Base-by-base conservation (phyloP, 1,284 basidiomycete species). In the Ceratobasidium sp. region DNA sequence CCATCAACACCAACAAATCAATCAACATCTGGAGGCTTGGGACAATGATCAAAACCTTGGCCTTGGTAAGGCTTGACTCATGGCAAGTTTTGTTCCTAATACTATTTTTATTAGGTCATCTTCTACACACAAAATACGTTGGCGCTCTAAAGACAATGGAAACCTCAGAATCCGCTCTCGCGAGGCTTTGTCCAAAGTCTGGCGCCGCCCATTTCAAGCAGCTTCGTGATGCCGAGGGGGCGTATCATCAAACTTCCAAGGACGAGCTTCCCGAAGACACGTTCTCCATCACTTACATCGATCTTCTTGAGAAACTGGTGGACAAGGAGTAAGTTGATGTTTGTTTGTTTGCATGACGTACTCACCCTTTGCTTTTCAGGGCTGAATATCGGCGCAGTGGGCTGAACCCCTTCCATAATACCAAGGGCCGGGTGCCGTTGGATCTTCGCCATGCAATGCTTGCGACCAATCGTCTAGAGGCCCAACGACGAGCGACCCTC, bases 1-100 rank as follows among this genome's bases (percentile, higher is more conserved):
- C 69, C 84, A 82, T 28, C 83, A 83, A 0, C 82, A 82, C 5
- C 83, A 83, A 56, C 73, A 56, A 0, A 81, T 84, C 44, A 81
- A 83, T 53, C 46, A 77, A 13, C 77, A 81, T 39, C 78, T 81
- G 5, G 39, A 7, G 5, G 63, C 39, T 9, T 66, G 63, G 63
- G 42, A 66, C n/a, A n/a, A 66, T n/a, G 63, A 66, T 10, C 39
- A 40, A n/a, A 3, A 66, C 40, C 5, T 15, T 3, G 44, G 44
- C 39, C 39, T 66, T n/a, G 63, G 63, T 66, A 44, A 42, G 63
- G 20, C 6, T 66, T 13, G 44, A 44, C n/a, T 10, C 13, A 10
- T 9, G 40, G 3, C 26, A 44, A 9, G 39, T 46, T 39, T 66
- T 10, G 42, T 33, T 61, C 4, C 23, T 26, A 40, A 61, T 7